phyloP scores from a whole-genome alignment of 2,329 filamentous ascomycete species.

The Trichoderma simmonsii region DNA sequence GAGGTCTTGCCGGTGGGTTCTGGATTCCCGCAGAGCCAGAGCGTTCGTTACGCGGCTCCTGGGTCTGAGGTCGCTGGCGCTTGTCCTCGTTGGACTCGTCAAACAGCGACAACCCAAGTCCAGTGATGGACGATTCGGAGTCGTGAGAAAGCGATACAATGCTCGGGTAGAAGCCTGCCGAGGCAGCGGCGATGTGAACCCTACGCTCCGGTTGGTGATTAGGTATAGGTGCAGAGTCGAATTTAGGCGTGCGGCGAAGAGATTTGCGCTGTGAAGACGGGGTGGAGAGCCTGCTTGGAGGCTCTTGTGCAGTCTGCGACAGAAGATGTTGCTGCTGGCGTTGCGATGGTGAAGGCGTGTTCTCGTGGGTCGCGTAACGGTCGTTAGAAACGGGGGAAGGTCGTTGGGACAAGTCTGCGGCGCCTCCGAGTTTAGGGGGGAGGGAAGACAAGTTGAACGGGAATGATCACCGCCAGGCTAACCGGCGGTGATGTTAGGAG shows the following conservation, averaged over 20 bases:
- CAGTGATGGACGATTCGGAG: conserved; percentile 32
- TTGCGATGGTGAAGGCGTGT: conserved; percentile 42
- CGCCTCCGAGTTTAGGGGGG: conserved; percentile 34
- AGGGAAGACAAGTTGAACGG: conserved; percentile 47
- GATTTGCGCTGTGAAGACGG: conserved; percentile 45
- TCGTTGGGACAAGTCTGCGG: conserved; percentile 47
- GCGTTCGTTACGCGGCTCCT: conserved; percentile 37
- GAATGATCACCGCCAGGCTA: conserved; percentile 36
- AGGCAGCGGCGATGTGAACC: conserved; percentile 47
- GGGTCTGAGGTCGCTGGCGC: conserved; percentile 41
- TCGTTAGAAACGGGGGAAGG: conserved; percentile 45
- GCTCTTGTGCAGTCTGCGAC: conserved; percentile 33
- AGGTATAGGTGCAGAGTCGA: conserved; percentile 43
- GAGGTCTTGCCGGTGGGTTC: conserved; percentile 30
- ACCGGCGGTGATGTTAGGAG: conserved; percentile 31
- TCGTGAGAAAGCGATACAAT: conserved; percentile 26
- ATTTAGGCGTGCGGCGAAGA: conserved; percentile 52
- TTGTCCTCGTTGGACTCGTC: conserved; percentile 26
- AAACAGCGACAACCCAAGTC: conserved; percentile 39
- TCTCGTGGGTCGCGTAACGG: conserved; percentile 54
- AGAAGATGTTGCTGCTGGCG: conserved; percentile 40
- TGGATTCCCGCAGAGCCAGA: conserved; percentile 23
- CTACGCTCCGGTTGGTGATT: conserved; percentile 39
- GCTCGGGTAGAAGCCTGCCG: conserved; percentile 47
- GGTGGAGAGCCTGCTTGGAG: conserved; percentile 42